phyloP scores from a whole-genome alignment of 2,329 filamentous ascomycete species.

The Lithohypha guttulata region DNA sequence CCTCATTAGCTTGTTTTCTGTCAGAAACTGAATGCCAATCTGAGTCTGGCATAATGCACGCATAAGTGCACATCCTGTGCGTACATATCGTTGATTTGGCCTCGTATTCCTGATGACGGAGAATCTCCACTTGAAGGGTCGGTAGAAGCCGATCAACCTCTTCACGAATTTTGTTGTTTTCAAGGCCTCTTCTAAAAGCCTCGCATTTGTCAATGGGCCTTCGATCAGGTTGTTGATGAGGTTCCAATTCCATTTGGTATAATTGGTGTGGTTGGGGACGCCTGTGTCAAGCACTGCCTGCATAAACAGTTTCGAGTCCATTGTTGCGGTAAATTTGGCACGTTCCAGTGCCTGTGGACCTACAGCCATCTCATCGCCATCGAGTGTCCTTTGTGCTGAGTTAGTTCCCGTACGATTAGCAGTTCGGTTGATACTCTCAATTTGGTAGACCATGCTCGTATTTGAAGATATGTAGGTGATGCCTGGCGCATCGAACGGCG shows the following conservation, averaged over 20 bases:
- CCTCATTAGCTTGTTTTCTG: slow-evolving; percentile 82
- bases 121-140: slow-evolving; percentile 94
- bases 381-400: slow-evolving; percentile 31
- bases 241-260: slow-evolving; percentile 95
- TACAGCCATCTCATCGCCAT: slow-evolving; percentile 23
- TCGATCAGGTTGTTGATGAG: slow-evolving; percentile 83
- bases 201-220: slow-evolving; percentile 80
- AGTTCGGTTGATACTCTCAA: slow-evolving; percentile 92
- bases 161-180: slow-evolving; percentile 95
- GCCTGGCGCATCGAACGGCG: slow-evolving; percentile 61
- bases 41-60: slow-evolving; percentile 73
- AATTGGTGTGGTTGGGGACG: slow-evolving; percentile 81
- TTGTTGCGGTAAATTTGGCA: slow-evolving; percentile 46
- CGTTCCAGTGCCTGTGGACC: slow-evolving; percentile 37
- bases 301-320: slow-evolving; percentile 55
- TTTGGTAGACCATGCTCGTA: slow-evolving; percentile 88
- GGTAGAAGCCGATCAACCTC: slow-evolving; percentile 83
- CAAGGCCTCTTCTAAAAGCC: slow-evolving; percentile 85
- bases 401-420: slow-evolving; percentile 54
- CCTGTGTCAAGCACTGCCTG: slow-evolving; percentile 59
- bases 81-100: slow-evolving; percentile 86
- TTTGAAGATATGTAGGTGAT: slow-evolving; percentile 66
- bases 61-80: slow-evolving; percentile 78
- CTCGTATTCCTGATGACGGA: slow-evolving; percentile 82
- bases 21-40: slow-evolving; percentile 74